Base-by-base conservation (phyloP, 805 yeast species). In the Kodamaea laetipori region DNA sequence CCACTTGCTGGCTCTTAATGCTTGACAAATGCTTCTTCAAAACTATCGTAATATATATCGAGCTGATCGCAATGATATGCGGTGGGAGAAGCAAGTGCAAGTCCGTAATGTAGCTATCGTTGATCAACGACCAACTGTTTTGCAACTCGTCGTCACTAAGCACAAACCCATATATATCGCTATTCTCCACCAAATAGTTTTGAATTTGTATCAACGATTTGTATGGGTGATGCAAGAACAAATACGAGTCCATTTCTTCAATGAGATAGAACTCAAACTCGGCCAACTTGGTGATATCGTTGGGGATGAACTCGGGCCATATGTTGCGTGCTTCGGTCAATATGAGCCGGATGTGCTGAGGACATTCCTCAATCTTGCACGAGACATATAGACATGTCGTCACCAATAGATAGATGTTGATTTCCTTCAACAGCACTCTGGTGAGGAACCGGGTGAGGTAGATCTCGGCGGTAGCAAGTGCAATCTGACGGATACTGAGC, bases 261-360 rank as follows among this genome's bases (percentile, higher is more conserved):
- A 94, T 82, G 34, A 94, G 63, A 58, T 92, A 94, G 60, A 94
- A 94, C 64, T 94, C 99, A 65, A 95, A 87, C 60, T 94, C 98
- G 0, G 98, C 97, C 11, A 94, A 72, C 56, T 87, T 88, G 21
- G 96, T 84, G 12, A 90, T 80, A 60, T 92, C 98, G 46, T 86
- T 89, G 0, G 97, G 95, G 27, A 92, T 84, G 55, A 82, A 88
- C 56, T 90, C 97, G 0, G 98, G 97, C 98, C 98, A 92, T 30
- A 89, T 66, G 28, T 84, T 84, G 41, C 96, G 68, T 1, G 97
- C 94, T 58, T 92, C 98, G 13, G 82, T 74, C 16, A 88, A 78
- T 7, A 94, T 75, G 0, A 90, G 79, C 43, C 97, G 68, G 7
- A 94, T 89, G 58, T 94, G 97, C 57, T 86, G 95, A 1, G 99